phyloP scores from a whole-genome alignment of 768 basidiomycete species.

The Pleurotus tuoliensis region DNA sequence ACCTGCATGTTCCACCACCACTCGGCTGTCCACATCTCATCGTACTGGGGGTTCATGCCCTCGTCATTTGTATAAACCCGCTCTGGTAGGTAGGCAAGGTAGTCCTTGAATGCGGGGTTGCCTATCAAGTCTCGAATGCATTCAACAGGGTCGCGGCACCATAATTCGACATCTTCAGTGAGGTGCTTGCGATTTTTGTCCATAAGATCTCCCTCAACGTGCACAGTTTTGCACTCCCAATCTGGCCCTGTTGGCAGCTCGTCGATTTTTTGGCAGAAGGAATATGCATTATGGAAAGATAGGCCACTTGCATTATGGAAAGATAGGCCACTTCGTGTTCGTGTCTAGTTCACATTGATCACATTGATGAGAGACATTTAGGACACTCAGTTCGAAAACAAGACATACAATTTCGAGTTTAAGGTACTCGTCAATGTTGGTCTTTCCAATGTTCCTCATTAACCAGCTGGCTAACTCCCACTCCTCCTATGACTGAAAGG shows the following conservation, averaged over 20 bases:
- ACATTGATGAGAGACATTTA: too few relatives aligned
- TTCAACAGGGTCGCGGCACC: constrained; percentile 18
- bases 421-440: too few relatives aligned
- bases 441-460: too few relatives aligned
- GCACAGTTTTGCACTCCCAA: constrained; percentile 14
- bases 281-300: too few relatives aligned
- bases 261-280: constrained; percentile 15
- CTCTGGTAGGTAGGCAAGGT: constrained; percentile 22
- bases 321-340: too few relatives aligned
- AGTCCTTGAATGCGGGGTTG: constrained; percentile 24
- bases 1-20: constrained; percentile 55
- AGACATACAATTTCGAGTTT: too few relatives aligned
- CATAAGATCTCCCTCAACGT: constrained; percentile 3
- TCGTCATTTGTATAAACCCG: constrained; percentile 7
- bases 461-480: too few relatives aligned
- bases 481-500: too few relatives aligned
- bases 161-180: constrained; percentile 20
- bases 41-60: constrained; percentile 19
- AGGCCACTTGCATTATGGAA: too few relatives aligned
- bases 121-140: constrained; percentile 22
- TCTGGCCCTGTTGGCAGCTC: constrained; percentile 9
- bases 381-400: too few relatives aligned
- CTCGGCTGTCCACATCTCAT: constrained; percentile 43
- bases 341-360: too few relatives aligned
- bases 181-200: constrained; percentile 7